Evolutionary conservation across 2,329 filamentous ascomycete genomes (phyloP).

Genomic region (Aspergillus fumigatiaffinis): DNA sequence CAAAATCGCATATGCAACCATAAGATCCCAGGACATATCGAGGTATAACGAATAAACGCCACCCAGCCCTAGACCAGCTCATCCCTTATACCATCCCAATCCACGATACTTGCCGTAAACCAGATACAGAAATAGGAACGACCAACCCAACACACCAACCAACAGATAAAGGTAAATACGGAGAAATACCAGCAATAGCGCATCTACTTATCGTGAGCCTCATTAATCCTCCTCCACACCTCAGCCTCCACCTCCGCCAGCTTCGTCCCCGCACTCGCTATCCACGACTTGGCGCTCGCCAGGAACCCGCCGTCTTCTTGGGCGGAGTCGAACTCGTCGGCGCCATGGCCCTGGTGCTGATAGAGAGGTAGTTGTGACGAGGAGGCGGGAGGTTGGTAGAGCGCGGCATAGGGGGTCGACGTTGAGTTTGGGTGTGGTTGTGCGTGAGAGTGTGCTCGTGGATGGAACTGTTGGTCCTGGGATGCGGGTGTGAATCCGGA

Average conservation of each 20-base stretch:
- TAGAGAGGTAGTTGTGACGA: constrained; percentile 13
- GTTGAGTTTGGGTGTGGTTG: constrained; percentile 21
- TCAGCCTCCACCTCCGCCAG: constrained; percentile 44
- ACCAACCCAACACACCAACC: neutral
- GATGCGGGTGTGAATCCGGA: neutral
- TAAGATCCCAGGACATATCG: neutral
- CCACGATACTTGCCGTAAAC: neutral
- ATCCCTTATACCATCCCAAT: too few relatives aligned
- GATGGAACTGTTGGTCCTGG: neutral
- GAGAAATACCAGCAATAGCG: neutral
- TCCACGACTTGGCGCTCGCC: constrained; percentile 42
- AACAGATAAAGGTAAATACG: neutral
- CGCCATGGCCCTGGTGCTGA: constrained; percentile 1
- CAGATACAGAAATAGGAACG: neutral
- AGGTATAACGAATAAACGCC: neutral
- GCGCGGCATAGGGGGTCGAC: constrained; percentile 22
- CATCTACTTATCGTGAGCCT: constrained; percentile 26
- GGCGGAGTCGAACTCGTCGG: neutral
- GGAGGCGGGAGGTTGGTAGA: constrained; percentile 20
- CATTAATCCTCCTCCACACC: constrained; percentile 47
- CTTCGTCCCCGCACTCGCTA: constrained; percentile 37
- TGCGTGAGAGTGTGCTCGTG: neutral
- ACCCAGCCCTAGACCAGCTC: neutral
- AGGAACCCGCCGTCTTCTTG: constrained; percentile 18
- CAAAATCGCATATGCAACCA: neutral